Conservation (phyloP, 2,329 filamentous ascomycete species). For the Fusarium hainanense region DNA sequence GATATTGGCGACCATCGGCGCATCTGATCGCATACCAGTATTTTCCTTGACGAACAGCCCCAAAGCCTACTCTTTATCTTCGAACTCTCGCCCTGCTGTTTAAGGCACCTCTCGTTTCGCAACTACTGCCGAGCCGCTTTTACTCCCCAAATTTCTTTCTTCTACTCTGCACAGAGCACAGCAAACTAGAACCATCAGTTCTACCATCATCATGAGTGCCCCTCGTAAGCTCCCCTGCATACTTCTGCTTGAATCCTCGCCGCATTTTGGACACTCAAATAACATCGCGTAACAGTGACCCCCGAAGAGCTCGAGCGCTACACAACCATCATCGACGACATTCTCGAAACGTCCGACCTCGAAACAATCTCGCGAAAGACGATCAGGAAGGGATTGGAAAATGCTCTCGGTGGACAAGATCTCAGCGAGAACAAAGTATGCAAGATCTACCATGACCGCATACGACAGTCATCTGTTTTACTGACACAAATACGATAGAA, state of each 20-base stretch:
- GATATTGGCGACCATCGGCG: conserved; percentile 36
- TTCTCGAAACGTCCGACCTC: conserved; percentile 68
- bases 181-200: conserved; percentile 4
- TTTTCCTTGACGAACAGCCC: conserved; percentile 13
- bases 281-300: conserved; percentile 56
- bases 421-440: conserved; percentile 68
- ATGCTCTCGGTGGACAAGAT: conserved; percentile 66
- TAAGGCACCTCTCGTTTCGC: conserved; percentile 9
- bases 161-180: conserved; percentile 19
- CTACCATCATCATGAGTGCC: conserved; percentile 36
- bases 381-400: conserved; percentile 67
- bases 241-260: conserved; percentile 21
- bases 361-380: conserved; percentile 73
- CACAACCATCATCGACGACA: conserved; percentile 69
- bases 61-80: conserved; percentile 28
- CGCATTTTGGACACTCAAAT: neutral
- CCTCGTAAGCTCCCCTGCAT: conserved; percentile 39
- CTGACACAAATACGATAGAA: conserved; percentile 51
- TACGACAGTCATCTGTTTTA: neutral
- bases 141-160: conserved; percentile 8
- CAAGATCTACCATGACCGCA: neutral
- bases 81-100: conserved; percentile 23
- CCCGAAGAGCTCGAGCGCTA: conserved; percentile 63
- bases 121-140: conserved; percentile 23
- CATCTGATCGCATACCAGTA: conserved; percentile 36